Evolutionary conservation across 495 filamentous ascomycete genomes (phyloP).

Genomic region (Geoglossum glabrum): DNA sequence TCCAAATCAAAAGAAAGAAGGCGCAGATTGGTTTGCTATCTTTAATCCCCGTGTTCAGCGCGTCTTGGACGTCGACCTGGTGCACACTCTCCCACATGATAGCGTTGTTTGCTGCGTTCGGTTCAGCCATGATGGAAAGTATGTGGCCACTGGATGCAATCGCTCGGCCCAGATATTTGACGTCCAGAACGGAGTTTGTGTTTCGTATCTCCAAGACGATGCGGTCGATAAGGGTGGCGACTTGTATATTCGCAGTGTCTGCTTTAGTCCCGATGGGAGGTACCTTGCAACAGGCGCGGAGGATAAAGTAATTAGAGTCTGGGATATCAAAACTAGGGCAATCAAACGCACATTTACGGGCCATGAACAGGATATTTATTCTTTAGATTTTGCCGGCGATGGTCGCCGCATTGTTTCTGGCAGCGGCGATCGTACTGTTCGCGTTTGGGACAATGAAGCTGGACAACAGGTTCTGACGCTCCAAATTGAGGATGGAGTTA

Average conservation of each 20-base stretch:
- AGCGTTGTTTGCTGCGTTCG: slow-evolving; percentile 83
- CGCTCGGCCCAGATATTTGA: slow-evolving; percentile 81
- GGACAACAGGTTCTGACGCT: slow-evolving; percentile 54
- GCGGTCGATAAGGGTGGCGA: slow-evolving; percentile 66
- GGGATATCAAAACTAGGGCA: slow-evolving; percentile 56
- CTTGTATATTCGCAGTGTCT: slow-evolving; percentile 78
- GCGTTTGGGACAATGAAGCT: slow-evolving; percentile 72
- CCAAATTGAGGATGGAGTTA: slow-evolving; percentile 77
- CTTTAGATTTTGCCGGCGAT: slow-evolving; percentile 74
- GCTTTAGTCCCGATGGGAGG: slow-evolving; percentile 80
- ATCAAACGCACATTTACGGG: slow-evolving; percentile 70
- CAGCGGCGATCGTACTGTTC: slow-evolving; percentile 74
- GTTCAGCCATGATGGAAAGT: slow-evolving; percentile 77
- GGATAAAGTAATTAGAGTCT: slow-evolving; percentile 80
- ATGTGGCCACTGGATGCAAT: slow-evolving; percentile 78
- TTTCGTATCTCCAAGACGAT: slow-evolving; percentile 66
- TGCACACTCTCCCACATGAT: slow-evolving; percentile 71
- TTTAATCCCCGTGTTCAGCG: slow-evolving; percentile 75
- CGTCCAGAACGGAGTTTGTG: slow-evolving; percentile 53
- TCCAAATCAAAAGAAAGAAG: slow-evolving; percentile 62
- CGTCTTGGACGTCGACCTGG: slow-evolving; percentile 65
- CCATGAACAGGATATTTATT: slow-evolving; percentile 87
- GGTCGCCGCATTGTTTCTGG: slow-evolving; percentile 78
- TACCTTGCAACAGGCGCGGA: slow-evolving; percentile 79
- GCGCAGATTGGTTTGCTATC: slow-evolving; percentile 70